Base-by-base conservation (phyloP, 2,329 filamentous ascomycete species). In the Eutypella sp. region DNA sequence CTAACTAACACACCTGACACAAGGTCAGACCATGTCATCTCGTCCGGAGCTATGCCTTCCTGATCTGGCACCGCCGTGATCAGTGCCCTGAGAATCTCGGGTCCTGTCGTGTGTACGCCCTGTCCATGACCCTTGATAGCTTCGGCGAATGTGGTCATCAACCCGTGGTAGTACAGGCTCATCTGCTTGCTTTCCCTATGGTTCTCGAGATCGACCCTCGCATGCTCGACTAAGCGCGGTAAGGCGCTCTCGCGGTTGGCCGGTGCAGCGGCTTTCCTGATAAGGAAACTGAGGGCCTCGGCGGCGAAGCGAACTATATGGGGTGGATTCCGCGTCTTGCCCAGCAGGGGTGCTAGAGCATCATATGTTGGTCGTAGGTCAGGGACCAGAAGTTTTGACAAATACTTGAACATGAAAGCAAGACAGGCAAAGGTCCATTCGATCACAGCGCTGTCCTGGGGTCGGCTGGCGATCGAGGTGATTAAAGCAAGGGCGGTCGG, bases 361-460 rank as follows among this genome's bases (percentile, higher is more conserved):
- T 89, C 80, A 62, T 89, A 91, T 2, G 95, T 84, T 40, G 92
- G 89, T 50, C 87, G 77, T 51, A 99, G 69, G 61, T 99, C 88
- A 4, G 89, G 85, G 0, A 93, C 87, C 19, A 99, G 69, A 1
- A 97, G 77, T 52, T 89, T 84, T 2, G 90, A 95, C 5, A 99
- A 79, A 61, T 97, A 97, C 64, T 99, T 99, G 79, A 99, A 96
- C 34, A 97, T 75, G 75, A 95, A 99, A 39, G 93, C 90, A 46
- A 99, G 74, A 56, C 89, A 91, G 11, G 85, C 89, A 68, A 99
- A 99, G 42, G 89, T 92, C 91, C 92, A 97, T 69, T 99, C 93
- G 42, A 97, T 88, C n/a, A 95, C 90, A 52, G 91, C 88, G 22
- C 88, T 84, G 59, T 88, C 85, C 46, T 87, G 77, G 44, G 88